Conservation (phyloP, 225 moss, liverwort and hornwort genomes). For the Thuidium tamariscinum region DNA sequence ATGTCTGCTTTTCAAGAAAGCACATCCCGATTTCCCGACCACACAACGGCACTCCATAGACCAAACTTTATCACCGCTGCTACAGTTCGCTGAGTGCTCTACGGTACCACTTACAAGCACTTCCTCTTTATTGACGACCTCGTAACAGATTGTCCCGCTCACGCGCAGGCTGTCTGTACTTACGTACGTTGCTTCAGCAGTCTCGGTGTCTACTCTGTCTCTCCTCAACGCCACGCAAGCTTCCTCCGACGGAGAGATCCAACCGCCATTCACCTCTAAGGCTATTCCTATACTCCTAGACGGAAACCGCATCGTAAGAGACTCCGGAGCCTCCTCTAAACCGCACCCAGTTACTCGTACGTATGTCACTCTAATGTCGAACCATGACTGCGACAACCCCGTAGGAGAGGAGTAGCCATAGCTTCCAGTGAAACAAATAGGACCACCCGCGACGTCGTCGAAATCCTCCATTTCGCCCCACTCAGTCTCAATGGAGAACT, state of each 20-base stretch:
- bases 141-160: slow-evolving; percentile 42
- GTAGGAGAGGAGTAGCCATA: not conserved
- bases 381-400: slow-evolving; percentile 23
- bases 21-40: slow-evolving; percentile 46
- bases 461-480: slow-evolving; percentile 47
- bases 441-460: slow-evolving; percentile 25
- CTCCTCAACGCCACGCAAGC: slow-evolving; percentile 19
- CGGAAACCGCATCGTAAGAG: slow-evolving; percentile 43
- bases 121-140: slow-evolving; percentile 35
- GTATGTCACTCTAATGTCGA: slow-evolving; percentile 44
- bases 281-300: slow-evolving; percentile 36
- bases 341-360: slow-evolving; percentile 36
- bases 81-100: slow-evolving; percentile 1
- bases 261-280: slow-evolving; percentile 56
- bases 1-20: slow-evolving; percentile 30
- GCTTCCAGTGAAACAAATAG: not conserved
- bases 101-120: slow-evolving; percentile 35
- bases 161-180: slow-evolving; percentile 57
- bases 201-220: slow-evolving; percentile 49
- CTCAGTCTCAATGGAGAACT: slow-evolving; percentile 30
- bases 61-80: slow-evolving; percentile 8
- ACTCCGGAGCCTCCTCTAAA: slow-evolving; percentile 34
- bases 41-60: slow-evolving; percentile 50
- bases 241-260: slow-evolving; percentile 56
- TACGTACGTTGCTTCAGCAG: slow-evolving; percentile 50